Base-by-base conservation (phyloP, 371 early-diverging fungal genomes). In the Rhizopus arrhizus region DNA sequence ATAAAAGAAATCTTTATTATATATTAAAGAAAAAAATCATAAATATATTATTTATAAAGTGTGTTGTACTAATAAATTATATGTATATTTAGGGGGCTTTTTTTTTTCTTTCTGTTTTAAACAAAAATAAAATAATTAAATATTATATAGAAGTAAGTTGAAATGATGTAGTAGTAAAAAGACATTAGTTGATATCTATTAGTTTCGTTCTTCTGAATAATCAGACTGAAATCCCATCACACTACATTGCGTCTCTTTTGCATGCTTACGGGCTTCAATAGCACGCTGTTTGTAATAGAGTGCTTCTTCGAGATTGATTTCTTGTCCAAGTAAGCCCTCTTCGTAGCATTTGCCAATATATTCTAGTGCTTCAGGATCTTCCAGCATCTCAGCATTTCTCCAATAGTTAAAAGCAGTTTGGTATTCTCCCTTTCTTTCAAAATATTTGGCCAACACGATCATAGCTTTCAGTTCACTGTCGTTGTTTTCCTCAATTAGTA, bases 351-450 rank as follows among this genome's bases (percentile, higher is more conserved):
- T 1, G 9, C 59, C 58, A 40, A 67, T 32, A 12, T 45, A 52
- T 22, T 67, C 68, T n/a, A 56, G 28, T 1, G 68, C 68, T 16
- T 67, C 68, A 22, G 63, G 59, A 34, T 67, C 68, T 31, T 50
- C 28, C n/a, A 54, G 38, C 9, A 41, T 43, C 12, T 35, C 62
- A 3, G 68, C 68, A 12, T 50, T 50, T 11, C 47, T 28, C 63
- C 62, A 62, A 15, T 62, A 55, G 0, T 15, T 16, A 58, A 59
- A 62, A n/a, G 63, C 63, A 5, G 50, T 46, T 22, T 58, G 12
- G 28, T 16, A 7, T 11, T 62, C 8, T 3, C 53, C 46, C 11
- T 16, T 51, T 13, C 46, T 36, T 47, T 67, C 56, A 48, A 42
- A 52, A 31, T 62, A 62, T n/a, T 46, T 49, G 31, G 68, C 62